phyloP scores from a whole-genome alignment of 169 alveolate genomes.

The Cytauxzoon felis region DNA sequence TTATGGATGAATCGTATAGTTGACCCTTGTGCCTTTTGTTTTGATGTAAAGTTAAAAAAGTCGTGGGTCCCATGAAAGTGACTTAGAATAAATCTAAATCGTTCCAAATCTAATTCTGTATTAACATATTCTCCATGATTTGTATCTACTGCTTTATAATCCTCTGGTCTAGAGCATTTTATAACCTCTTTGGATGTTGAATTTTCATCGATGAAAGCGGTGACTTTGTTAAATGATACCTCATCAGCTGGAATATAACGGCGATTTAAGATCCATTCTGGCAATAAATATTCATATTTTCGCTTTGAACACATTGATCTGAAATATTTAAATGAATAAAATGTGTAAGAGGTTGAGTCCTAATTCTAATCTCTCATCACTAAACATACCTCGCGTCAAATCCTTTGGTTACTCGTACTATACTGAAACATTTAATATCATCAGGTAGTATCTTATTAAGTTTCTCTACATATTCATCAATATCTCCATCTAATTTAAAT shows the following conservation, averaged over 20 bases:
- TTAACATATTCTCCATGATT: conserved; percentile 44
- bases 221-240: conserved; percentile 7
- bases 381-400: conserved; percentile 73
- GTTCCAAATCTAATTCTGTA: conserved; percentile 56
- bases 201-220: conserved; percentile 29
- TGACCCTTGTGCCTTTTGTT: conserved; percentile 60
- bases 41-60: conserved; percentile 75
- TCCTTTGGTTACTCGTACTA: conserved; percentile 77
- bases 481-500: conserved; percentile 26
- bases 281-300: conserved; percentile 76
- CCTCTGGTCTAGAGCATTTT: conserved; percentile 5
- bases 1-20: conserved; percentile 76
- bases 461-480: conserved; percentile 5
- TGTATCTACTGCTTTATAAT: conserved; percentile 6
- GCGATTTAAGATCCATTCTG: conserved; percentile 61
- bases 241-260: conserved; percentile 26
- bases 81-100: conserved; percentile 56
- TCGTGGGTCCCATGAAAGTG: conserved; percentile 74
- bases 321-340: no score
- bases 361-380: not conserved
- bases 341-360: not conserved
- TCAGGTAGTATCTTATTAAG: conserved; percentile 61
- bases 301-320: conserved; percentile 78
- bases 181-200: conserved; percentile 1
- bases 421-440: conserved; percentile 68